Conservation (phyloP, 1,284 basidiomycete species). For the Moesziomyces sp. region DNA sequence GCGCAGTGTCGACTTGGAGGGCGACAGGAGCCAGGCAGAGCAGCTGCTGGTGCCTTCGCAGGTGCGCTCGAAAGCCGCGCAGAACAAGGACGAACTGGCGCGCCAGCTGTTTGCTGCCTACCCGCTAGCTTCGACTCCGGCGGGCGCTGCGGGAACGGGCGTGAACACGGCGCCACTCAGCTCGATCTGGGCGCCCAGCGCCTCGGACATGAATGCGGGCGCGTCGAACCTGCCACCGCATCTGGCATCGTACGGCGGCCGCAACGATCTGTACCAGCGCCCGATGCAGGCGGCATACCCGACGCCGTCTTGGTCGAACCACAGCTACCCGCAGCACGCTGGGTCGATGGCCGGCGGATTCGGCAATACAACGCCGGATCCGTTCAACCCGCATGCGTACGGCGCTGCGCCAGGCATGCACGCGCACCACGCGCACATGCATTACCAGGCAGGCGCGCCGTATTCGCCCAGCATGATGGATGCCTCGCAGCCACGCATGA, state of each 20-base stretch:
- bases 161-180: constrained; percentile 28
- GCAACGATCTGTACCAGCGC: constrained; percentile 17
- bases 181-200: constrained; percentile 45
- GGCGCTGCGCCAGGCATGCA: constrained; percentile 11
- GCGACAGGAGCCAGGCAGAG: constrained; percentile 4
- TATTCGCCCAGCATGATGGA: constrained; percentile 8
- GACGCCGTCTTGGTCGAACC: constrained; percentile 11
- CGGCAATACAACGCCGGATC: constrained; percentile 35
- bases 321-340: constrained; percentile 14
- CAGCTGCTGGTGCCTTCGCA: constrained; percentile 34
- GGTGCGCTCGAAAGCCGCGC: constrained; percentile 12
- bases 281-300: constrained; percentile 14
- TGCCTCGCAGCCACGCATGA: constrained; percentile 11
- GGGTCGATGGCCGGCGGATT: constrained; percentile 14
- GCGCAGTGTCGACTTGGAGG: constrained; percentile 29
- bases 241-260: constrained; percentile 15
- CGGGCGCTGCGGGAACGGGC: constrained; percentile 7
- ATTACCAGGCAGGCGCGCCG: constrained; percentile 1
- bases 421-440: constrained; percentile 2
- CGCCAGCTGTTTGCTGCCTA: constrained; percentile 28
- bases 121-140: constrained; percentile 8
- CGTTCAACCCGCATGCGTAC: constrained; percentile 38
- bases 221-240: constrained; percentile 14
- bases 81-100: constrained; percentile 24
- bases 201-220: constrained; percentile 11